These are phyloP conservation scores for Aspergillus sp. DNA, from an alignment of 2,329 filamentous ascomycete genomes.

Conservation along the genomic window DNA sequence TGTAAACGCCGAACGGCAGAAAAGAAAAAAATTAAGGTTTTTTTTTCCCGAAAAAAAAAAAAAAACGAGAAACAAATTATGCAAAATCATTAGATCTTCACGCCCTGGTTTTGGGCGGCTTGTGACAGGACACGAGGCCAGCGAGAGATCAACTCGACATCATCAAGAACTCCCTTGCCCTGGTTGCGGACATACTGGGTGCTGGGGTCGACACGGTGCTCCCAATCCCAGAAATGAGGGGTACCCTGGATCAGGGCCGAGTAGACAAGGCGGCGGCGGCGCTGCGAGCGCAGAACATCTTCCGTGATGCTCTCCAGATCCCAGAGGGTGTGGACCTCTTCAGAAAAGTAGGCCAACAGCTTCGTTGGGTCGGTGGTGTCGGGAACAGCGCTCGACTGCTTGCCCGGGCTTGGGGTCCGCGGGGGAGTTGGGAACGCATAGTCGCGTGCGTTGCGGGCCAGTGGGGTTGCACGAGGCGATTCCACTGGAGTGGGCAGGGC, in stretches of 20 bases:
- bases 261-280: slow-evolving; percentile 76
- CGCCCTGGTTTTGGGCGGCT: slow-evolving; percentile 27
- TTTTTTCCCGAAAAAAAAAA: not conserved
- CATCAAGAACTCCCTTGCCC: slow-evolving; percentile 42
- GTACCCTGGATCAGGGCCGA: slow-evolving; percentile 72
- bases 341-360: slow-evolving; percentile 65
- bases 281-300: slow-evolving; percentile 74
- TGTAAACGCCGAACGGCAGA: slow-evolving; percentile 15
- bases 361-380: slow-evolving; percentile 36
- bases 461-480: slow-evolving; percentile 30
- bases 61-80: slow-evolving; percentile 3
- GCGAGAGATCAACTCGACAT: slow-evolving; percentile 43
- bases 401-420: slow-evolving; percentile 40
- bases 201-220: slow-evolving; percentile 57
- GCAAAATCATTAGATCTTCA: slow-evolving; percentile 5
- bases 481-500: slow-evolving; percentile 34
- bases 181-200: slow-evolving; percentile 72
- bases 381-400: slow-evolving; percentile 31
- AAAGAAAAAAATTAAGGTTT: not conserved
- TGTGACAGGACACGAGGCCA: slow-evolving; percentile 41
- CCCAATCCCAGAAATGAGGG: slow-evolving; percentile 82
- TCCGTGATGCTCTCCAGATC: slow-evolving; percentile 75
- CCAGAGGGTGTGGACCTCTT: slow-evolving; percentile 75
- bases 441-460: slow-evolving; percentile 20
- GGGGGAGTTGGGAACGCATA: slow-evolving; percentile 40